Conservation (phyloP, 257 asterid species). For the Cruciata laevipes region DNA sequence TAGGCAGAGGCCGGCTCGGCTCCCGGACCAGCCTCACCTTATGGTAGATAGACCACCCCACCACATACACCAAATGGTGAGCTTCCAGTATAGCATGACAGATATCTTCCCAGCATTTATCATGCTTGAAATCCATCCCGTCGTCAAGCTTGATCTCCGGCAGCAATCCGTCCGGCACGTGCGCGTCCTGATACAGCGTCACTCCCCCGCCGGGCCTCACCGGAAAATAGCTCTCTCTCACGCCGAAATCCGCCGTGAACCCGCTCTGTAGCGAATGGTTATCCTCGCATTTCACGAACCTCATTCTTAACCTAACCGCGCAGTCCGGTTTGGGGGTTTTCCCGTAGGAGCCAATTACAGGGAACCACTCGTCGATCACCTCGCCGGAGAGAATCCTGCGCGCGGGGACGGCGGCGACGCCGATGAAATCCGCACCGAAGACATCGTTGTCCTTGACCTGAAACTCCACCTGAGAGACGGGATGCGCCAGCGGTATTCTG, state of each 20-base stretch:
- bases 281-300: constrained; percentile 46
- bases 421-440: constrained; percentile 84
- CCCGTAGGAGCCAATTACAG: constrained; percentile 53
- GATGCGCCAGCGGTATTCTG: constrained; percentile 77
- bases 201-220: constrained; percentile 67
- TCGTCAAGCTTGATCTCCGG: constrained; percentile 54
- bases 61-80: constrained; percentile 60
- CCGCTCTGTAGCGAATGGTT: constrained; percentile 39
- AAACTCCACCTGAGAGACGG: constrained; percentile 71
- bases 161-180: constrained; percentile 56
- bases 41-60: constrained; percentile 74
- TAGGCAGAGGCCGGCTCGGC: constrained; percentile 62
- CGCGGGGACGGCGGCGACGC: constrained; percentile 58
- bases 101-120: constrained; percentile 75
- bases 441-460: constrained; percentile 84
- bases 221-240: constrained; percentile 69
- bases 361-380: constrained; percentile 73
- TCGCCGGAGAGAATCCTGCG: constrained; percentile 51
- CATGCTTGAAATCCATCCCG: constrained; percentile 30
- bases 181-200: constrained; percentile 73
- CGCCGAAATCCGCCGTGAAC: constrained; percentile 33
- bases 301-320: constrained; percentile 56
- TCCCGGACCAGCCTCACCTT: constrained; percentile 71
- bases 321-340: constrained; percentile 61
- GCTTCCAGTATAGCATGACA: constrained; percentile 74